Base-by-base conservation (phyloP, 164 flowering plant species). In the Vitis rotundifolia region DNA sequence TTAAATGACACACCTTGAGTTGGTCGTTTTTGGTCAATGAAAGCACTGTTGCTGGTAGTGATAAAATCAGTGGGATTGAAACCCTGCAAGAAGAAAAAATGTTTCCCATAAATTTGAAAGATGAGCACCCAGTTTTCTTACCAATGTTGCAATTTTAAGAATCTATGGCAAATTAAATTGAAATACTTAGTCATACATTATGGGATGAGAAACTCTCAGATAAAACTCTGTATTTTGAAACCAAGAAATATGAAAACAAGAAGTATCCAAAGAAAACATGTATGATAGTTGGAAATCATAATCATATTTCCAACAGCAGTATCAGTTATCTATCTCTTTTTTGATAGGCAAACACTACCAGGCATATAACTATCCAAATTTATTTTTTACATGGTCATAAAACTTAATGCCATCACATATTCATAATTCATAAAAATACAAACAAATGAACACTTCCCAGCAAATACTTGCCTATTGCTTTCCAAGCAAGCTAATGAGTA, bases 41-140 rank as follows among this genome's bases (percentile, higher is more conserved):
- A 70, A 92, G 83, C 61, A 96, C 98, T 29, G 91, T 78, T 64
- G 92, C 79, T 53, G 93, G 97, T 72, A 93, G 90, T 57, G 98
- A 91, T 51, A 92, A 67, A 76, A 96, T 88, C 76, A 93, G 75
- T 11, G 98, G 99, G 75, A 88, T 63, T 14, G 94, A 84, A 73
- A 88, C 72, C 84, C 99, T 96, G 90, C 60, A 73, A 11, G 68
- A 78, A 12, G 15, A 71, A 52, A 51, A 51, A 63, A 64, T 62
- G 79, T 37, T 66, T 14, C 37, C 49, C 14, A 66, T 51, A 31
- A 69, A 49, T n/a, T 70, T 13, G 10, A 26, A 58, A 70, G n/a
- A 44, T 1, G 63, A 56, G 9, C 8, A 57, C 50, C 37, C 58
- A 63, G 31, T 18, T 62, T n/a, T 5, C n/a, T 31, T 62, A 62